phyloP scores from a whole-genome alignment of 179 eudicot genomes.

The Beta corolliflora region DNA sequence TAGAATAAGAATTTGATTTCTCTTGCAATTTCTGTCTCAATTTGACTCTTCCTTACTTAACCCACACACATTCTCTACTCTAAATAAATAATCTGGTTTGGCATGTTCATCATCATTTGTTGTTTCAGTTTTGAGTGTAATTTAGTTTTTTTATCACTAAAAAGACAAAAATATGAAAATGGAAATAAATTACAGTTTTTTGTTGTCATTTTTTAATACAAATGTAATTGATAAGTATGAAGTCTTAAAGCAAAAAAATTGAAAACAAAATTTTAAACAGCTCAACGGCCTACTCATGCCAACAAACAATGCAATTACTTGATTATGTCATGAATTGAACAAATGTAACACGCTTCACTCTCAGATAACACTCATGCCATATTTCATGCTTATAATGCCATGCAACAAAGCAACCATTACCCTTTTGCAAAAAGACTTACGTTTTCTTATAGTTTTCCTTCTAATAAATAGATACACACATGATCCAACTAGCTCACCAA shows the following conservation, averaged over 20 bases:
- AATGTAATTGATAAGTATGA: too few species aligned
- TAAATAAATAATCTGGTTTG: too few species aligned
- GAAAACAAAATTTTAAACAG: not conserved
- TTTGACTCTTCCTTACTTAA: too few species aligned
- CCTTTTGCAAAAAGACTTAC: not conserved
- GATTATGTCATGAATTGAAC: not conserved
- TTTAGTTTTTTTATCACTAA: too few species aligned
- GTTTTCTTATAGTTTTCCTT: not conserved
- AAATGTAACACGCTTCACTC: not conserved
- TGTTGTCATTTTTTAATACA: too few species aligned
- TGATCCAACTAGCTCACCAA: not conserved
- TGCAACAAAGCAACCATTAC: conserved; percentile 1
- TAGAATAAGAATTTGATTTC: too few species aligned
- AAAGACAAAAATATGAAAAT: too few species aligned
- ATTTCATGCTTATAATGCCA: conserved; percentile 18
- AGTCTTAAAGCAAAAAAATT: too few species aligned
- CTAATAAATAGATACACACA: conserved; percentile 14
- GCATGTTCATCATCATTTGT: not conserved
- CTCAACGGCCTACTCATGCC: not conserved
- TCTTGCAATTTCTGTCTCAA: too few species aligned
- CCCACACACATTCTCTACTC: too few species aligned
- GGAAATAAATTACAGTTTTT: too few species aligned
- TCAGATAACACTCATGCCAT: not conserved
- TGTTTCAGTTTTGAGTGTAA: not conserved
- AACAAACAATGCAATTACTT: not conserved